Conservation (phyloP, 495 filamentous ascomycete species). For the Pseudomonodictys pantanalensis region DNA sequence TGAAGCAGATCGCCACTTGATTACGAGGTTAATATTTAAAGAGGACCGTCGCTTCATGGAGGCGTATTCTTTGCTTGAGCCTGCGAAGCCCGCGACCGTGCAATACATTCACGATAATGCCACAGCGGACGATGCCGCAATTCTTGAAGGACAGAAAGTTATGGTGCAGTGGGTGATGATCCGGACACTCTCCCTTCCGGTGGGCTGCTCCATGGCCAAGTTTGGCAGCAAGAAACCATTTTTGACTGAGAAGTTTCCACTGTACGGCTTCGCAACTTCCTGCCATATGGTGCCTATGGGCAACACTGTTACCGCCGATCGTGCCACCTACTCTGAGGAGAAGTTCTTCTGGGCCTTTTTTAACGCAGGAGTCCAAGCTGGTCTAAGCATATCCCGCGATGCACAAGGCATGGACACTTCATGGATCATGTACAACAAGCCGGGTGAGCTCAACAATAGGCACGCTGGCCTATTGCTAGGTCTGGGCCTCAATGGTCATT, state of each 20-base stretch:
- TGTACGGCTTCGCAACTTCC: conserved; percentile 80
- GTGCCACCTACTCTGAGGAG: conserved; percentile 79
- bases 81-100: conserved; percentile 70
- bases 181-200: conserved; percentile 80
- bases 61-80: conserved; percentile 73
- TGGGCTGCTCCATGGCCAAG: conserved; percentile 77
- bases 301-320: conserved; percentile 83
- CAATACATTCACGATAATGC: conserved; percentile 71
- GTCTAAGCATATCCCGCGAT: conserved; percentile 81
- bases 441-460: conserved; percentile 82
- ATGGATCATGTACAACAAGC: conserved; percentile 98
- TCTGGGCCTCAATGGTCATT: conserved; percentile 90
- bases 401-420: conserved; percentile 95
- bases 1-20: conserved; percentile 73
- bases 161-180: conserved; percentile 79
- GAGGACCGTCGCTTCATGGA: conserved; percentile 87
- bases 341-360: conserved; percentile 98
- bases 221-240: conserved; percentile 81
- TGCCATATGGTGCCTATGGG: conserved; percentile 89
- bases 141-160: conserved; percentile 92
- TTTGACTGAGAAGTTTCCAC: conserved; percentile 82
- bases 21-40: conserved; percentile 81
- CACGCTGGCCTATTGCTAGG: conserved; percentile 93
- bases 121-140: conserved; percentile 76
- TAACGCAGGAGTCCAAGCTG: conserved; percentile 87